Evolutionary conservation across 306 rosid genomes (phyloP).

Genomic region (Quillaja saponaria): DNA sequence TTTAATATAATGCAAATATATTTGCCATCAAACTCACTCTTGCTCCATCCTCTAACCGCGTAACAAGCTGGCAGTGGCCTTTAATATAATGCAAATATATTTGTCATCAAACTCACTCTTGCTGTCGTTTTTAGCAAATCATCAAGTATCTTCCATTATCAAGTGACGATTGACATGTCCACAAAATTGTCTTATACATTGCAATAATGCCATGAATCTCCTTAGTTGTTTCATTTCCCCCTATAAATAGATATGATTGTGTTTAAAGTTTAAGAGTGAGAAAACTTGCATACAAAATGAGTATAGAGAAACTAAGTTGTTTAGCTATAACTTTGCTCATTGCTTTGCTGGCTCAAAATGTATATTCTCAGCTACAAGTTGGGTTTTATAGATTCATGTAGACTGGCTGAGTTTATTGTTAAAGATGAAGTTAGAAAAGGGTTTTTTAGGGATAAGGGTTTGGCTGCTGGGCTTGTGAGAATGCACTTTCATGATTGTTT

Average conservation of each 20-base stretch:
- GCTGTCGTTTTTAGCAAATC: no score
- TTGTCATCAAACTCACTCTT: slow-evolving; percentile 26
- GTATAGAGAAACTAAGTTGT: slow-evolving; percentile 28
- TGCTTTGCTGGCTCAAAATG: slow-evolving; percentile 39
- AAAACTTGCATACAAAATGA: slow-evolving; percentile 41
- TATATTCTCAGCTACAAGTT: slow-evolving; percentile 47
- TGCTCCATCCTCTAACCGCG: slow-evolving; percentile 25
- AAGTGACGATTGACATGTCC: slow-evolving; percentile 32
- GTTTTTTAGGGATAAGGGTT: slow-evolving; percentile 36
- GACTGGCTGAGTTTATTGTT: slow-evolving; percentile 57
- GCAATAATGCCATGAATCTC: slow-evolving; percentile 16
- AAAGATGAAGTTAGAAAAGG: slow-evolving; percentile 55
- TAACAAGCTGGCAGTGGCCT: slow-evolving; percentile 16
- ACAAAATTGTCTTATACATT: slow-evolving; percentile 34
- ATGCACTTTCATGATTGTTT: slow-evolving; percentile 85
- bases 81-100: slow-evolving; percentile 13
- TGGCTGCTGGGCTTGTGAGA: slow-evolving; percentile 75
- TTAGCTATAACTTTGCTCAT: slow-evolving; percentile 21
- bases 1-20: slow-evolving; percentile 12
- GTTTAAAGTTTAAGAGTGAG: slow-evolving; percentile 12
- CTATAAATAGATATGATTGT: slow-evolving; percentile 35
- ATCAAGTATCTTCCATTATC: no score
- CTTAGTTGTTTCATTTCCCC: slow-evolving; percentile 1
- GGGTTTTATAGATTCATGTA: slow-evolving; percentile 66
- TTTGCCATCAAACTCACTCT: slow-evolving; percentile 27